Conservation (phyloP, 805 yeast genomes). For the Metschnikowia koreensis region DNA sequence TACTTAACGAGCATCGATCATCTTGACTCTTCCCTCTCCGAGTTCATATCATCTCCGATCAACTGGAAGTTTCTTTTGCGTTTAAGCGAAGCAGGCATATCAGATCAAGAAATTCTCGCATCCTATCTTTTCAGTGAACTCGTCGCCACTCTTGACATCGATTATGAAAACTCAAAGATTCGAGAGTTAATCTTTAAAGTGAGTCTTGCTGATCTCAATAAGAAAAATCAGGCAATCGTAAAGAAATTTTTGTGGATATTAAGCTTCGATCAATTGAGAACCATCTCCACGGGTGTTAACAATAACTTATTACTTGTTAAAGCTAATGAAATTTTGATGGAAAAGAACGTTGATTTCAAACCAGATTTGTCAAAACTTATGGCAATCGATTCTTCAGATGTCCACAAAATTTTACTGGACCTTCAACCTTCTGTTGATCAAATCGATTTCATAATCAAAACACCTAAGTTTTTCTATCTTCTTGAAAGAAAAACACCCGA, state of each 20-base stretch:
- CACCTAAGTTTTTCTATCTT: slow-evolving; percentile 8
- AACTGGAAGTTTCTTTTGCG: slow-evolving; percentile 22
- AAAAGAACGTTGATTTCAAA: slow-evolving; percentile 3
- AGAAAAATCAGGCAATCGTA: slow-evolving; percentile 19
- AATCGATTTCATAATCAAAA: slow-evolving; percentile 7
- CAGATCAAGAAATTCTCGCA: slow-evolving; percentile 27
- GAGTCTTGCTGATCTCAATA: slow-evolving; percentile 2
- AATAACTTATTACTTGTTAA: slow-evolving; percentile 7
- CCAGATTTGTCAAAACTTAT: slow-evolving; percentile 13
- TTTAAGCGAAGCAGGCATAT: neutral
- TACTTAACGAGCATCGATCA: slow-evolving; percentile 19
- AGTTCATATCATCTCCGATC: slow-evolving; percentile 17
- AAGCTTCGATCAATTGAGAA: slow-evolving; percentile 20
- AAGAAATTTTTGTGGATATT: slow-evolving; percentile 28
- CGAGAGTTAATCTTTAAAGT: slow-evolving; percentile 12
- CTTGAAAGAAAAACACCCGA: slow-evolving; percentile 9
- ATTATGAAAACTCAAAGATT: slow-evolving; percentile 10
- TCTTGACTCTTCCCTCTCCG: slow-evolving; percentile 12
- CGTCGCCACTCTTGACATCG: slow-evolving; percentile 27
- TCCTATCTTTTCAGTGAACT: slow-evolving; percentile 36
- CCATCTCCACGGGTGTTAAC: slow-evolving; percentile 7
- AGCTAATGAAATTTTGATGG: slow-evolving; percentile 5
- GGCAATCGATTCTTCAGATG: slow-evolving; percentile 7
- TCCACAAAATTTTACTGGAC: slow-evolving; percentile 6
- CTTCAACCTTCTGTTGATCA: slow-evolving; percentile 5